Conservation (phyloP, 176 grass and related monocot species). For the Phoenix dactylifera region DNA sequence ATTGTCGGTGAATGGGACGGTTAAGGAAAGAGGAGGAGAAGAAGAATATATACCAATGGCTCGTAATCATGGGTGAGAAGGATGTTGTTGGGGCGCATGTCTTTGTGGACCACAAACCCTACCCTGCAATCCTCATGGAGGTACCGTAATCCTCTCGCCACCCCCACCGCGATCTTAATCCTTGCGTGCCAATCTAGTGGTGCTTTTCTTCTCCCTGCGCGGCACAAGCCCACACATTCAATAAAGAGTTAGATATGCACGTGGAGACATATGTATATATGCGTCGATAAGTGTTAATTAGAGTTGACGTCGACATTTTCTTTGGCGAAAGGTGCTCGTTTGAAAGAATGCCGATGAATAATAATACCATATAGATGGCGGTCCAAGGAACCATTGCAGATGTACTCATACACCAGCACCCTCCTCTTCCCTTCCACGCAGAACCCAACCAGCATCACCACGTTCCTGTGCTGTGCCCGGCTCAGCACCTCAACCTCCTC, state of each 20-base stretch:
- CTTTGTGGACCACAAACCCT: constrained; percentile 24
- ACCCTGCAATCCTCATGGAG: constrained; percentile 24
- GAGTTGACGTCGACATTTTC: too few species aligned
- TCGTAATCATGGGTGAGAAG: constrained; percentile 25
- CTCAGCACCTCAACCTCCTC: constrained; percentile 21
- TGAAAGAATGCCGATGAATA: neutral
- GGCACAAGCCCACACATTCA: neutral
- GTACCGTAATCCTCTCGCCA: constrained; percentile 20
- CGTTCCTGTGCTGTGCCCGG: constrained; percentile 22
- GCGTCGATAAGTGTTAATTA: too few species aligned
- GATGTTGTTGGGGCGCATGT: constrained; percentile 24
- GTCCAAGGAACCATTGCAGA: constrained; percentile 24
- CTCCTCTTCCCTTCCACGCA: constrained; percentile 4
- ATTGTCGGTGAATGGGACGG: too few species aligned
- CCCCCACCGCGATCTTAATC: constrained; percentile 14
- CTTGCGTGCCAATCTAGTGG: constrained; percentile 18
- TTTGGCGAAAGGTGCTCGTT: too few species aligned
- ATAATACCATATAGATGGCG: constrained; percentile 17
- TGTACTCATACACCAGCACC: constrained; percentile 20
- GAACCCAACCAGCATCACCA: constrained; percentile 20
- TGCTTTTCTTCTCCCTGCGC: neutral
- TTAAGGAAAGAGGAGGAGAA: neutral
- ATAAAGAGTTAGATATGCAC: neutral
- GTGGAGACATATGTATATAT: too few species aligned
- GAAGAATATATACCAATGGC: constrained; percentile 8